Percentiles rank a stretch among this genome's conserved stretches.
phyloP scores from a whole-genome alignment of 345 rosid genomes.

The Eucalyptus pauciflora region DNA sequence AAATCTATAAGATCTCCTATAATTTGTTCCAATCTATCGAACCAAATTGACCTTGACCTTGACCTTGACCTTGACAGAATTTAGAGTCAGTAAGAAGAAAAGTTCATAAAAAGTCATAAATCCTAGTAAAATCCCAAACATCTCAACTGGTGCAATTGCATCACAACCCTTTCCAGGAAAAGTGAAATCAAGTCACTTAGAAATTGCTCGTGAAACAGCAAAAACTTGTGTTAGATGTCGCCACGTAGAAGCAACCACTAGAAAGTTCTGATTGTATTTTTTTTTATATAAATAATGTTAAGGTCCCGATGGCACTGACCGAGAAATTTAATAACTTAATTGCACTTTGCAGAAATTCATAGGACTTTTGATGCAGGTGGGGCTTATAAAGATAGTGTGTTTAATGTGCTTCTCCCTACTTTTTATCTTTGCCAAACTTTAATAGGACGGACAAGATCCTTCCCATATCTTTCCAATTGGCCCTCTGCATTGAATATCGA shows the following conservation, averaged over 20 bases:
- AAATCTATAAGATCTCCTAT: neutral
- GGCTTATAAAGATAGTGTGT: neutral
- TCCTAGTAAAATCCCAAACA: neutral
- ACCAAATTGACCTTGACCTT: neutral
- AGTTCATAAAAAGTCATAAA: neutral
- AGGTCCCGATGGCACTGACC: neutral
- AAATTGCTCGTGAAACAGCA: neutral
- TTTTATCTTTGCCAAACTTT: neutral
- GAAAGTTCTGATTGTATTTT: neutral
- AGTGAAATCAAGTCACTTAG: neutral
- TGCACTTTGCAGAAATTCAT: neutral
- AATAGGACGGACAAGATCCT: neutral
- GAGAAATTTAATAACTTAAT: neutral
- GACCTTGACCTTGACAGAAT: neutral
- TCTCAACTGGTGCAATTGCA: neutral
- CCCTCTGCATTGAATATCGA: neutral
- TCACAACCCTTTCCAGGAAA: neutral
- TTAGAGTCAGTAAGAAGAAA: neutral
- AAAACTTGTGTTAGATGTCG: neutral
- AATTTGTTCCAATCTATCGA: neutral
- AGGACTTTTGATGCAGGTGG: neutral
- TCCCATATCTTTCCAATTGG: neutral
- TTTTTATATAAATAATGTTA: neutral
- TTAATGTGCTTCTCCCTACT: neutral
- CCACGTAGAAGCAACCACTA: neutral